These are phyloP conservation scores for Coemansia sp. DNA, from an alignment of 192 early-diverging fungal genomes.

Conservation along the genomic window DNA sequence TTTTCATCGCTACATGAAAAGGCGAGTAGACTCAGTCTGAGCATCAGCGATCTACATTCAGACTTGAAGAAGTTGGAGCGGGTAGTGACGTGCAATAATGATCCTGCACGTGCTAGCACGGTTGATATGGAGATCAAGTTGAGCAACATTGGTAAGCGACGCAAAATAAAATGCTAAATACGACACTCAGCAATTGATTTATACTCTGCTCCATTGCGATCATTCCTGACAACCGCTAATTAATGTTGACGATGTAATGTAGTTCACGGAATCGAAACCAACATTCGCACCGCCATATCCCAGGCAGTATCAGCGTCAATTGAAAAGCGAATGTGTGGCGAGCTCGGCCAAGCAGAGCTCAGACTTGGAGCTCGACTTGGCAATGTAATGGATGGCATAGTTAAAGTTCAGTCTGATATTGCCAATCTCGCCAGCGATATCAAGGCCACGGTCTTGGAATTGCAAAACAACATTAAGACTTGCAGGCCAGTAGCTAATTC, in stretches of 20 bases:
- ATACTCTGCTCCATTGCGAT: neutral
- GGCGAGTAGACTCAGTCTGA: slow-evolving; percentile 42
- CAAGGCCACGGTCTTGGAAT: neutral
- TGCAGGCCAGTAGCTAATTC: neutral
- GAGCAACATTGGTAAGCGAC: slow-evolving; percentile 27
- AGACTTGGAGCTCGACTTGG: neutral
- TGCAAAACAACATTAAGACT: neutral
- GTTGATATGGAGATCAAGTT: slow-evolving; percentile 47
- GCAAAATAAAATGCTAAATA: neutral
- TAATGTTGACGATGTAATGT: neutral
- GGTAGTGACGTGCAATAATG: slow-evolving; percentile 19
- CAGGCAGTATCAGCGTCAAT: neutral
- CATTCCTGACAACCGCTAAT: no score
- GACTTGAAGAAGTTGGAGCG: slow-evolving; percentile 48
- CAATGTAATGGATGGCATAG: neutral
- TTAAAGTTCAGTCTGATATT: neutral
- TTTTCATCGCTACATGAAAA: slow-evolving; percentile 49
- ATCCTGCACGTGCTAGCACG: slow-evolving; percentile 12
- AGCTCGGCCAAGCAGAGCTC: slow-evolving; percentile 1
- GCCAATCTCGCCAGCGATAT: neutral
- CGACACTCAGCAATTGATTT: neutral
- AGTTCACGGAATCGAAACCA: neutral
- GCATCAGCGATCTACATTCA: slow-evolving; percentile 46
- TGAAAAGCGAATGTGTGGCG: neutral
- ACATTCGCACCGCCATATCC: neutral